Percentiles rank a stretch among this genome's conserved stretches.
phyloP scores from a whole-genome alignment of 2,329 filamentous ascomycete genomes.

The Xylaria sp. region DNA sequence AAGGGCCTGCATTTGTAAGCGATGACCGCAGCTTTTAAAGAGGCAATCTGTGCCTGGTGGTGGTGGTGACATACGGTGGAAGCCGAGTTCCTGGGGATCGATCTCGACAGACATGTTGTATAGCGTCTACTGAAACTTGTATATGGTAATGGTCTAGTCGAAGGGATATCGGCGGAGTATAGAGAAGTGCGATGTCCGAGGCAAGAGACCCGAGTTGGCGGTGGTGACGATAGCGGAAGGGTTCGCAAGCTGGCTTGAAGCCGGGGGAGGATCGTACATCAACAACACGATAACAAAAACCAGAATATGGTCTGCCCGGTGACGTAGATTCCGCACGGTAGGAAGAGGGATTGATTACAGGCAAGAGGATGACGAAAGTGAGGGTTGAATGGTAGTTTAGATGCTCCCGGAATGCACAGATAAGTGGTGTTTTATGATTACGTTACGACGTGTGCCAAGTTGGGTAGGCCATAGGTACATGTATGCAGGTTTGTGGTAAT shows the following conservation, averaged over 20 bases:
- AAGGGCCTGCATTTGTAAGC: constrained; percentile 64
- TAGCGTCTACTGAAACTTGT: constrained; percentile 18
- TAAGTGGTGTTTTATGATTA: constrained; percentile 42
- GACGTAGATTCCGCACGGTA: background rate
- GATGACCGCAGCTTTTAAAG: constrained; percentile 18
- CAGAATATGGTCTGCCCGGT: constrained; percentile 2
- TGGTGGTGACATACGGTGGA: constrained; percentile 77
- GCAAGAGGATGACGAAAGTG: constrained; percentile 14
- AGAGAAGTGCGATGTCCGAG: constrained; percentile 6
- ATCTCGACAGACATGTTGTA: constrained; percentile 92
- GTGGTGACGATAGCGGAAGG: constrained; percentile 1
- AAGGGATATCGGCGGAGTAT: constrained; percentile 10
- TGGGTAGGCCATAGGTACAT: constrained; percentile 12
- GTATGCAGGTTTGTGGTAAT: background rate
- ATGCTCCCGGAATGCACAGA: constrained; percentile 35
- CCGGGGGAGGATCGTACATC: constrained; percentile 1
- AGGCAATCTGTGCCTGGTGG: constrained; percentile 23
- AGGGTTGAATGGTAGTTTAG: constrained; percentile 16
- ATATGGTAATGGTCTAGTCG: background rate
- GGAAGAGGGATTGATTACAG: constrained; percentile 1
- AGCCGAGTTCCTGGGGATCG: constrained; percentile 89
- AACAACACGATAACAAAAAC: background rate
- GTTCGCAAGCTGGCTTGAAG: constrained; percentile 31
- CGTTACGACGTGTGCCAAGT: constrained; percentile 36
- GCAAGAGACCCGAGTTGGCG: constrained; percentile 4